phyloP scores from a whole-genome alignment of 495 filamentous ascomycete species.

The Neurospora terricola region DNA sequence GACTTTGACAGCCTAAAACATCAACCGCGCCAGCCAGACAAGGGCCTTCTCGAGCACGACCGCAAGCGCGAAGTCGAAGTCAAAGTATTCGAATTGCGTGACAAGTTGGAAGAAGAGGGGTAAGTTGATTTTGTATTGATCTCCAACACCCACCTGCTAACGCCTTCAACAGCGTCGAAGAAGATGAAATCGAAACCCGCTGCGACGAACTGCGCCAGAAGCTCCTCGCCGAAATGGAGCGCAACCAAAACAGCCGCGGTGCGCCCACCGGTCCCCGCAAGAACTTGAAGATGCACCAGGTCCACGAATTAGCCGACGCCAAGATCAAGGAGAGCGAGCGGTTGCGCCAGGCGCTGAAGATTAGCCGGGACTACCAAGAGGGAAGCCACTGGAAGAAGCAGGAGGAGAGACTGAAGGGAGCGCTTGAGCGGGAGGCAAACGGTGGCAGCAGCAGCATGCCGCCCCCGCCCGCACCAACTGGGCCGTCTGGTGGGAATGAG shows the following conservation, averaged over 20 bases:
- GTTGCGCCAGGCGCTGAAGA: slow-evolving; percentile 79
- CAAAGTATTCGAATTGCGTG: slow-evolving; percentile 81
- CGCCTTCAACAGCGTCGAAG: slow-evolving; percentile 44
- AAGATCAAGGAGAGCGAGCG: slow-evolving; percentile 95
- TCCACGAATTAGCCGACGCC: slow-evolving; percentile 90
- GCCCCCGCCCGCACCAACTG: not conserved
- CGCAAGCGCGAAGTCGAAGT: slow-evolving; percentile 81
- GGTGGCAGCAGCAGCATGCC: not conserved
- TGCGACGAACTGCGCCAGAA: slow-evolving; percentile 56
- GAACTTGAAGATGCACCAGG: slow-evolving; percentile 78
- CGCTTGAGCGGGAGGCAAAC: slow-evolving; percentile 36
- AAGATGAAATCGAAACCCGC: slow-evolving; percentile 68
- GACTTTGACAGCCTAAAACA: slow-evolving; percentile 53
- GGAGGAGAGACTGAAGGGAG: slow-evolving; percentile 58
- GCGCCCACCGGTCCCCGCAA: slow-evolving; percentile 29
- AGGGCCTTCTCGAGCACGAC: slow-evolving; percentile 89
- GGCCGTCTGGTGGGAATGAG: not conserved
- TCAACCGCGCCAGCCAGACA: slow-evolving; percentile 74
- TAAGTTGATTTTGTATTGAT: slow-evolving; percentile 22
- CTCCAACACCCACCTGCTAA: not conserved
- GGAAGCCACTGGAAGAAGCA: slow-evolving; percentile 64
- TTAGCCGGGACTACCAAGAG: slow-evolving; percentile 80
- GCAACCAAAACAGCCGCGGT: slow-evolving; percentile 10
- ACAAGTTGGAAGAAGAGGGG: slow-evolving; percentile 83
- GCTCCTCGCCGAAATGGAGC: slow-evolving; percentile 45